Evolutionary conservation across 495 filamentous ascomycete species (phyloP), one percentile per base, ranked within the genome.

Genomic region (Cenococcum geophilum): DNA sequence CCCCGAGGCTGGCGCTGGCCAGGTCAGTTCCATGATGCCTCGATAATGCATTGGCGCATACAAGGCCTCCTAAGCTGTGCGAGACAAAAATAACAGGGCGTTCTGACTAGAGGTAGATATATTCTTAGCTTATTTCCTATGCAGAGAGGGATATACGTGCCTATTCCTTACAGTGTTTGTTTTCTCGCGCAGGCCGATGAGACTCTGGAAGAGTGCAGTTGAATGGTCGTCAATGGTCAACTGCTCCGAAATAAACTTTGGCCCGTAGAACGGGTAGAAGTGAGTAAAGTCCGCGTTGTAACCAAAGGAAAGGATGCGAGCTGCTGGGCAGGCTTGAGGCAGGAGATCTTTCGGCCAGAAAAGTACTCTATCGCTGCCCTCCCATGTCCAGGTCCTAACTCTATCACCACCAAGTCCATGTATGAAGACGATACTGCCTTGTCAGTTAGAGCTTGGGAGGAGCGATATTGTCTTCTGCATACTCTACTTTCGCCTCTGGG

Each of bases 401-500:
- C 22, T 58, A 58, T 57, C 36, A 16, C 60, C 60, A 27, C 22
- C 42, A 23, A 62, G 60, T 34, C 60, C 60, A 36, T 62, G 60
- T 6, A 62, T 51, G 43, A 62, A 62, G 8, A 62, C 54, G 36
- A 62, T 58, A 58, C 60, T 62, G 53, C 20, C 34, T 61, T 57
- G n/a, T 60, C 23, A 58, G 55, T 36, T 47, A 25, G 22, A 36
- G 21, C 23, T 47, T 4, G 4, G 48, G 36, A 21, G 14, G 21
- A 32, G 40, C 14, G 40, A 45, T 2, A 10, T 48, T 27, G 45
- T 14, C 20, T 58, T 43, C 4, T 58, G 1, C 40, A 58, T 58
- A 58, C 55, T 58, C 55, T 58, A 43, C 23, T 45, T 58, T 58
- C 10, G 55, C 55, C 36, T 58, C 55, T 20, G 18, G 5, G 40